A percentile compares a stretch with the other conserved stretches of the same genome.
These are phyloP conservation scores for Vanilla planifolia DNA, from an alignment of 106 monocot genomes.

Conservation along the genomic window DNA sequence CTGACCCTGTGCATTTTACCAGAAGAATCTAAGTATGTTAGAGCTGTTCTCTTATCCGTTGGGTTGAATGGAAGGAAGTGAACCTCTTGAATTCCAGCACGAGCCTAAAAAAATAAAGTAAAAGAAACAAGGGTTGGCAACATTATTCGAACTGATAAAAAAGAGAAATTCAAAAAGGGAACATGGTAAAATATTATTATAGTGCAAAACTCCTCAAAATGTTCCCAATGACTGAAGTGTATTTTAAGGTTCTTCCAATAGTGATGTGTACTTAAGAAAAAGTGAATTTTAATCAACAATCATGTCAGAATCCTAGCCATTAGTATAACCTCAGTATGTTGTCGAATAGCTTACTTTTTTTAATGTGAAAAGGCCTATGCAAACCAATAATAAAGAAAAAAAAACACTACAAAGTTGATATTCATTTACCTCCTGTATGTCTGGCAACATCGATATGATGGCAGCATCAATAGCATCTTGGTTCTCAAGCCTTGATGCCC, in stretches of 20 bases:
- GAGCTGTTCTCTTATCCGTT: slow-evolving; percentile 57
- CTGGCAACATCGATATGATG: slow-evolving; percentile 43
- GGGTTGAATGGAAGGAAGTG: slow-evolving; percentile 62
- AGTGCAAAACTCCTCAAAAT: no score
- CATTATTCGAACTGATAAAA: not conserved
- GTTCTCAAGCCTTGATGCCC: slow-evolving; percentile 58
- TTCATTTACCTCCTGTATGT: slow-evolving; percentile 34
- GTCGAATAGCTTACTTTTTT: no score
- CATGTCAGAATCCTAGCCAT: no score
- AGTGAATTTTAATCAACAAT: no score
- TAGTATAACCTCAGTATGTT: no score
- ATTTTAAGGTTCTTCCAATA: no score
- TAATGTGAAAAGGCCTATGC: no score
- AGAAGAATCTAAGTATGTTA: slow-evolving; percentile 45
- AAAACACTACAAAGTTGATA: not conserved
- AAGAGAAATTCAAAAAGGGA: no score
- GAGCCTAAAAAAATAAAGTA: slow-evolving; percentile 24
- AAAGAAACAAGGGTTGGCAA: not conserved
- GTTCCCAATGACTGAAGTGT: no score
- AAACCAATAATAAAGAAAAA: no score
- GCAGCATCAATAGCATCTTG: slow-evolving; percentile 58
- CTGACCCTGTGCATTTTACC: slow-evolving; percentile 54
- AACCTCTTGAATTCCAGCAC: slow-evolving; percentile 40
- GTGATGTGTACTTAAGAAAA: no score
- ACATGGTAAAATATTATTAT: no score